Evolutionary conservation across 805 yeast species (phyloP).

Genomic region (Nakazawaea laoshanensis): DNA sequence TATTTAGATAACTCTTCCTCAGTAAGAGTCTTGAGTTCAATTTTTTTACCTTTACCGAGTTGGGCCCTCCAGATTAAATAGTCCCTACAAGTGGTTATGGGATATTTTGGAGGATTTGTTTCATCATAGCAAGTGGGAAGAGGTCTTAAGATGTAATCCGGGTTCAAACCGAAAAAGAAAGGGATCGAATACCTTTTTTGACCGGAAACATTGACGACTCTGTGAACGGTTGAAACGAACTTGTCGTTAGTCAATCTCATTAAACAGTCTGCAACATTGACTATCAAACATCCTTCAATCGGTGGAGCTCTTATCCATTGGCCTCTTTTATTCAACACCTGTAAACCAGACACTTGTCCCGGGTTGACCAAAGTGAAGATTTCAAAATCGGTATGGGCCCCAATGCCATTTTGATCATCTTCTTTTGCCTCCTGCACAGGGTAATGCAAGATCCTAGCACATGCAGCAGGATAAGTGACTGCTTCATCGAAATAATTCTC

Average conservation of each 20-base stretch:
- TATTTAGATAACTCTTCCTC: too few relatives aligned
- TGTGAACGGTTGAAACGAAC: conserved; percentile 27
- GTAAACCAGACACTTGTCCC: conserved; percentile 23
- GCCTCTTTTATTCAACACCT: conserved; percentile 23
- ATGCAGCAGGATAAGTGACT: conserved; percentile 18
- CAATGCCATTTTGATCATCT: conserved; percentile 21
- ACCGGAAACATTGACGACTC: conserved; percentile 24
- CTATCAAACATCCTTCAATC: conserved; percentile 22
- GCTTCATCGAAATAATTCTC: conserved; percentile 18
- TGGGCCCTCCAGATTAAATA: conserved; percentile 7
- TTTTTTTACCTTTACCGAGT: conserved; percentile 1
- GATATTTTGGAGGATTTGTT: conserved; percentile 6
- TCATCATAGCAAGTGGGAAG: conserved; percentile 14
- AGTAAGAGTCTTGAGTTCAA: conserved; percentile 1
- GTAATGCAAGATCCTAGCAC: conserved; percentile 20
- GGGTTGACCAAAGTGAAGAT: conserved; percentile 20
- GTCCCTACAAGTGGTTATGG: conserved; percentile 3
- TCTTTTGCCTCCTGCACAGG: conserved; percentile 18
- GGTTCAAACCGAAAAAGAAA: conserved; percentile 17
- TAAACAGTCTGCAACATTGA: conserved; percentile 29
- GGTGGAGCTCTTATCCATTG: conserved; percentile 26
- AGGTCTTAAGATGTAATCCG: conserved; percentile 14
- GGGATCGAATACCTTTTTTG: conserved; percentile 20
- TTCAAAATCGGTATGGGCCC: conserved; percentile 25
- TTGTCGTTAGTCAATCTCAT: conserved; percentile 28